A percentile compares a stretch with the other conserved stretches of the same genome.
Evolutionary conservation across 306 rosid species (phyloP).

Genomic region (Psophocarpus tetragonolobus): DNA sequence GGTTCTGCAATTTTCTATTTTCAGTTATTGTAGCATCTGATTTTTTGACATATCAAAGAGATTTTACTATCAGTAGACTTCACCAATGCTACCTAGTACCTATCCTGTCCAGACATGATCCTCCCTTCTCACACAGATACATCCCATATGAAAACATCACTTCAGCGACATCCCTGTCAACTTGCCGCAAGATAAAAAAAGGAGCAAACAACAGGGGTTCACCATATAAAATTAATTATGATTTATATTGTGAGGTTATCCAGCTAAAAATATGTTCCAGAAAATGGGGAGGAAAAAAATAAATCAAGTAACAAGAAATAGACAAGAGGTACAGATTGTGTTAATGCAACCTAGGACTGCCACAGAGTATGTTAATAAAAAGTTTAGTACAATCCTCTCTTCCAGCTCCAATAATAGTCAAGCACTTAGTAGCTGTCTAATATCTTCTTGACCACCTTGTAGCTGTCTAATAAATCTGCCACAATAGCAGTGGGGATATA

Average conservation of each 20-base stretch:
- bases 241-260: background rate
- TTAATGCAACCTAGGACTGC: background rate
- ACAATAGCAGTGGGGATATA: background rate
- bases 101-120: background rate
- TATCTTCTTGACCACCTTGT: background rate
- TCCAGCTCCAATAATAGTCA: background rate
- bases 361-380: background rate
- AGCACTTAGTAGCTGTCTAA: background rate
- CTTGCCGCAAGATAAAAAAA: background rate
- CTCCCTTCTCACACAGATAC: background rate
- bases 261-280: background rate
- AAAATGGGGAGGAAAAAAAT: background rate
- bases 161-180: background rate
- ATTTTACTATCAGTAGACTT: background rate
- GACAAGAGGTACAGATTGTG: background rate
- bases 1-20: background rate
- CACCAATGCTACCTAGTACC: too few species aligned
- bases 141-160: background rate
- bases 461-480: background rate
- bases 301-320: background rate
- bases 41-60: background rate
- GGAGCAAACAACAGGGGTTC: background rate
- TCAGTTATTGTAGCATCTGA: background rate
- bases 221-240: background rate
- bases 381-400: background rate